Conservation (phyloP, 257 asterid species). For the Plantago major region DNA sequence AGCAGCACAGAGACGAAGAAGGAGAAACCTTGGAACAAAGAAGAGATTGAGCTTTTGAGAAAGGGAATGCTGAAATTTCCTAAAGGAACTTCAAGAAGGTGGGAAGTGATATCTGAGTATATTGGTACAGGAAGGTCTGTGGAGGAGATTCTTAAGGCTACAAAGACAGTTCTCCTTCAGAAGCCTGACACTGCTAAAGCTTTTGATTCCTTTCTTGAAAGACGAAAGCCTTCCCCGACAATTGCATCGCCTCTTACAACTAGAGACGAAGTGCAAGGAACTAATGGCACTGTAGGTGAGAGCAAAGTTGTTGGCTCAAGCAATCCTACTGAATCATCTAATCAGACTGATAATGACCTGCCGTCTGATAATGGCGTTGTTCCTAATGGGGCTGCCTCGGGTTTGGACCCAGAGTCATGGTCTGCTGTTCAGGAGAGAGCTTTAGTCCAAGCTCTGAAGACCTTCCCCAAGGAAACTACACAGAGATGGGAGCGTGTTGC, state of each 20-base stretch:
- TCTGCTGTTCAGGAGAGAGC: conserved; percentile 75
- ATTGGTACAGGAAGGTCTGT: conserved; percentile 83
- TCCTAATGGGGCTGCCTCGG: conserved; percentile 38
- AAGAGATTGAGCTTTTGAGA: conserved; percentile 88
- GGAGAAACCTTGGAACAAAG: conserved; percentile 74
- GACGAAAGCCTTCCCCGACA: conserved; percentile 67
- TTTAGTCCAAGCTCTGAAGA: conserved; percentile 76
- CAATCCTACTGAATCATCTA: conserved; percentile 29
- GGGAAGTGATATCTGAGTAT: conserved; percentile 95
- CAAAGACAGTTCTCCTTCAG: conserved; percentile 90
- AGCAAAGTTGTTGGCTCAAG: conserved; percentile 29
- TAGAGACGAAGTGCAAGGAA: conserved; percentile 52
- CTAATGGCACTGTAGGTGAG: conserved; percentile 32
- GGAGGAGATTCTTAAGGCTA: conserved; percentile 94
- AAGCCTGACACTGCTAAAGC: conserved; percentile 91
- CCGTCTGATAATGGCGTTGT: conserved; percentile 17
- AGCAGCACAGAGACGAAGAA: conserved; percentile 41
- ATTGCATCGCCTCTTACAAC: conserved; percentile 88
- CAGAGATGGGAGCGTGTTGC: conserved; percentile 91
- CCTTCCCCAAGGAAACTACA: conserved; percentile 72
- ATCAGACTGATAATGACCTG: conserved; percentile 24
- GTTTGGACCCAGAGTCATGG: conserved; percentile 65
- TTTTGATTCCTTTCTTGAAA: conserved; percentile 93
- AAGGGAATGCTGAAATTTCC: conserved; percentile 89
- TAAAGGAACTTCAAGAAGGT: conserved; percentile 90